phyloP scores from a whole-genome alignment of 2,329 filamentous ascomycete species.

The Nemania bipapillata region DNA sequence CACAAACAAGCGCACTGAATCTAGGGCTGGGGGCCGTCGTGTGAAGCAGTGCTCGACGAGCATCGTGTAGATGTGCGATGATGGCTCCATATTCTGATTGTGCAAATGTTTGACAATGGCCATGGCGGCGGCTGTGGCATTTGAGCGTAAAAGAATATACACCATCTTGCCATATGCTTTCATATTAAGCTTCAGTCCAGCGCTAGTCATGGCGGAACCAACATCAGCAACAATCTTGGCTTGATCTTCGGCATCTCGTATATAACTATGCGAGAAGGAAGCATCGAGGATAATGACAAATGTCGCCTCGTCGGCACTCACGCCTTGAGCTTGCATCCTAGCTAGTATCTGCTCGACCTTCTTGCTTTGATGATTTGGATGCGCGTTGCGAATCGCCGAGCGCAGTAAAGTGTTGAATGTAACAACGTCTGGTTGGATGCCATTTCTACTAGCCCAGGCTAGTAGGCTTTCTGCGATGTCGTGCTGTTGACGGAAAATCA shows the following conservation, averaged over 20 bases:
- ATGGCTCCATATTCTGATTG: constrained; percentile 62
- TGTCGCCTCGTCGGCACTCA: constrained; percentile 73
- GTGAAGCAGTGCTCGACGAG: constrained; percentile 75
- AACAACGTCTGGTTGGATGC: constrained; percentile 66
- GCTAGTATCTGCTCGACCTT: constrained; percentile 65
- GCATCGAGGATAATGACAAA: constrained; percentile 78
- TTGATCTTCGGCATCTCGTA: constrained; percentile 59
- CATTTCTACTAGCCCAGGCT: constrained; percentile 66
- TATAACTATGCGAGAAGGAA: constrained; percentile 58
- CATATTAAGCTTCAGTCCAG: constrained; percentile 68
- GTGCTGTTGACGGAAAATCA: constrained; percentile 63
- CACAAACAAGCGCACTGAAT: constrained; percentile 70
- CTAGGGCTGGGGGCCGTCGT: constrained; percentile 67
- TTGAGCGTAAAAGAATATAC: constrained; percentile 66
- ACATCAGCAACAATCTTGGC: constrained; percentile 63
- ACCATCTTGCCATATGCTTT: constrained; percentile 77
- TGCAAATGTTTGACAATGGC: constrained; percentile 73
- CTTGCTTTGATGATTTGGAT: constrained; percentile 52
- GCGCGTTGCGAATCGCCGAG: constrained; percentile 65
- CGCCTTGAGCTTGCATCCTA: constrained; percentile 66
- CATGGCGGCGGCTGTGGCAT: constrained; percentile 63
- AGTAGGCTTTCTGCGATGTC: constrained; percentile 66
- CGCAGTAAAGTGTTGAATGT: constrained; percentile 77
- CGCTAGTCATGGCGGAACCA: constrained; percentile 66
- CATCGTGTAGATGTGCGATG: constrained; percentile 77